These are phyloP conservation scores for Calonectria pseudoturangicola DNA, from an alignment of 2,329 filamentous ascomycete genomes.

Conservation along the genomic window DNA sequence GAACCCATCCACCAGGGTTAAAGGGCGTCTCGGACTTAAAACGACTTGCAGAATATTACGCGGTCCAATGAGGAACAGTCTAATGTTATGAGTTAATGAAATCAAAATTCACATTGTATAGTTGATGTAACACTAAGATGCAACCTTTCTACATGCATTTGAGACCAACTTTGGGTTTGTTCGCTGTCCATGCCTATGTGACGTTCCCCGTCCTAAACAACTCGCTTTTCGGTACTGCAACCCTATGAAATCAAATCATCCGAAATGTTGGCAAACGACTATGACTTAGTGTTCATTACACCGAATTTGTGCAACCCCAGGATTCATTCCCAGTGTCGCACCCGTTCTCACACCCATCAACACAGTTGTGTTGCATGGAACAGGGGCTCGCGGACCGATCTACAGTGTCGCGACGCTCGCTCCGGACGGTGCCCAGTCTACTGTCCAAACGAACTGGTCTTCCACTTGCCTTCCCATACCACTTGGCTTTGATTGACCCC, in stretches of 20 bases:
- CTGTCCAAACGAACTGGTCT: constrained; percentile 54
- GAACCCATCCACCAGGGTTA: constrained; percentile 63
- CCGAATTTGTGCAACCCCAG: constrained; percentile 14
- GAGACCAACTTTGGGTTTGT: neutral
- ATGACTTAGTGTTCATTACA: neutral
- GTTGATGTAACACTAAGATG: constrained; percentile 10
- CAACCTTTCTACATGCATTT: neutral
- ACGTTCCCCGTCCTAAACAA: neutral
- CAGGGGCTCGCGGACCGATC: constrained; percentile 44
- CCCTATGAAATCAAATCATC: neutral
- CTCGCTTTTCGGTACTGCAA: neutral
- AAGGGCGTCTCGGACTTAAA: constrained; percentile 15
- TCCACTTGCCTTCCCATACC: constrained; percentile 29
- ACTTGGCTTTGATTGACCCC: constrained; percentile 41
- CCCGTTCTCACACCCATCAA: neutral
- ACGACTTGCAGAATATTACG: neutral
- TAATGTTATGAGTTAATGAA: constrained; percentile 23
- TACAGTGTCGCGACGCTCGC: constrained; percentile 49
- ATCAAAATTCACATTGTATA: constrained; percentile 8
- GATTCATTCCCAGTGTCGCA: constrained; percentile 31
- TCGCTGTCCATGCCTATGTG: neutral
- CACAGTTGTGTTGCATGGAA: neutral
- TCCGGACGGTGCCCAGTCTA: constrained; percentile 48
- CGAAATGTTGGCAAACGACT: neutral
- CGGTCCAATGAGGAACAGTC: neutral